Conservation (phyloP, 345 rosid genomes). For the Hibiscus syriacus region DNA sequence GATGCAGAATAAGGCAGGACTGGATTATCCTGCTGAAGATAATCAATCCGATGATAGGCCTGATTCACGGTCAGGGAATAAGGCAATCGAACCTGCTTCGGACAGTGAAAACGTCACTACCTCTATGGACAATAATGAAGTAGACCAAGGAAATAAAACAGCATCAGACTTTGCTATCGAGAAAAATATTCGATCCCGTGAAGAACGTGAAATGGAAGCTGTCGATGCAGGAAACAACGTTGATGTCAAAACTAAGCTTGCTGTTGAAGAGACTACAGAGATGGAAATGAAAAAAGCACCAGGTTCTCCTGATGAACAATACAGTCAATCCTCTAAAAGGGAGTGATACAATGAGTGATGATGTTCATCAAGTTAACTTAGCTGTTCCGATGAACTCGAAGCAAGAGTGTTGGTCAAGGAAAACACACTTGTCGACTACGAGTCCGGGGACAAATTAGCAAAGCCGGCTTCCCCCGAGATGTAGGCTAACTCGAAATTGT, state of each 20-base stretch:
- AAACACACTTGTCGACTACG: background rate
- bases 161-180: background rate
- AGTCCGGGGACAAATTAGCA: background rate
- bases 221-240: background rate
- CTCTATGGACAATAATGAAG: background rate
- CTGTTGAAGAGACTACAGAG: conserved; percentile 15
- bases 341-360: background rate
- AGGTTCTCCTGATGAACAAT: conserved; percentile 8
- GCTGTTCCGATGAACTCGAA: conserved; percentile 1
- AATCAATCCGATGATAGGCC: no score
- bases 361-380: background rate
- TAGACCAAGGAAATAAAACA: conserved; percentile 2
- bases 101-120: background rate
- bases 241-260: conserved; percentile 12
- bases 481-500: background rate
- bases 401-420: background rate
- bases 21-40: conserved; percentile 18
- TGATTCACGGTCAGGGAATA: no score
- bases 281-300: background rate
- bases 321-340: background rate
- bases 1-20: conserved; percentile 7
- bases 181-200: background rate
- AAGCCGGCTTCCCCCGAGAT: background rate
- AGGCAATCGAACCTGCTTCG: no score
- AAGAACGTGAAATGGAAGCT: background rate